These are phyloP conservation scores for Trametes polyzona DNA, from an alignment of 1,284 basidiomycete species.

Conservation along the genomic window DNA sequence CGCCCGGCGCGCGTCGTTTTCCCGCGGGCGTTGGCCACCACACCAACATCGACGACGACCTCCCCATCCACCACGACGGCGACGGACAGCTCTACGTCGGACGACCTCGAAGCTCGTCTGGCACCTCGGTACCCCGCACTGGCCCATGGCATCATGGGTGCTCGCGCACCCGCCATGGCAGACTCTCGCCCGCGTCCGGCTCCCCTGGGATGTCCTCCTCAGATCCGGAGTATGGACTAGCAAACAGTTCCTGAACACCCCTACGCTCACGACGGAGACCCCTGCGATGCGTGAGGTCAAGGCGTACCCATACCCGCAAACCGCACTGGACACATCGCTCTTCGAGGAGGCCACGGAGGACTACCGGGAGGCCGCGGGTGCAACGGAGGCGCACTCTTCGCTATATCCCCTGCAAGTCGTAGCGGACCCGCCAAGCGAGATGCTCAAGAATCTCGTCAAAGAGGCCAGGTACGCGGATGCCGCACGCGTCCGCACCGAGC, in stretches of 20 bases:
- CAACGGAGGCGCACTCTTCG: neutral
- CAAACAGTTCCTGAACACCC: conserved; percentile 28
- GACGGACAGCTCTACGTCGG: too few species aligned
- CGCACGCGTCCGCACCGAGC: conserved; percentile 34
- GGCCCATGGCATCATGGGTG: conserved; percentile 35
- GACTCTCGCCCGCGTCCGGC: conserved; percentile 21
- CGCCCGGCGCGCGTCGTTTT: neutral
- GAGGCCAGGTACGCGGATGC: conserved; percentile 31
- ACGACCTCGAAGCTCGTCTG: neutral
- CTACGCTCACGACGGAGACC: conserved; percentile 30
- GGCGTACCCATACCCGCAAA: conserved; percentile 32
- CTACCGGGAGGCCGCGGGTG: conserved; percentile 20
- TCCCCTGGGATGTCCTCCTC: conserved; percentile 24
- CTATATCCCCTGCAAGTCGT: neutral
- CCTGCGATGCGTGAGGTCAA: conserved; percentile 36
- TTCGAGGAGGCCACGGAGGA: conserved; percentile 37
- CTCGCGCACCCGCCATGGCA: conserved; percentile 30
- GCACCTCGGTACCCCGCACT: neutral
- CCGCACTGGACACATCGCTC: conserved; percentile 32
- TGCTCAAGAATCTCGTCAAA: conserved; percentile 29
- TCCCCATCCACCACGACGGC: neutral
- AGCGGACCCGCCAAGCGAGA: conserved; percentile 11
- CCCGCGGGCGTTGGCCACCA: neutral
- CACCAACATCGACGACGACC: conserved; percentile 1
- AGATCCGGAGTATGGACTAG: conserved; percentile 10